Evolutionary conservation across 1,284 basidiomycete species (phyloP).

Genomic region (Butyriboletus regius): DNA sequence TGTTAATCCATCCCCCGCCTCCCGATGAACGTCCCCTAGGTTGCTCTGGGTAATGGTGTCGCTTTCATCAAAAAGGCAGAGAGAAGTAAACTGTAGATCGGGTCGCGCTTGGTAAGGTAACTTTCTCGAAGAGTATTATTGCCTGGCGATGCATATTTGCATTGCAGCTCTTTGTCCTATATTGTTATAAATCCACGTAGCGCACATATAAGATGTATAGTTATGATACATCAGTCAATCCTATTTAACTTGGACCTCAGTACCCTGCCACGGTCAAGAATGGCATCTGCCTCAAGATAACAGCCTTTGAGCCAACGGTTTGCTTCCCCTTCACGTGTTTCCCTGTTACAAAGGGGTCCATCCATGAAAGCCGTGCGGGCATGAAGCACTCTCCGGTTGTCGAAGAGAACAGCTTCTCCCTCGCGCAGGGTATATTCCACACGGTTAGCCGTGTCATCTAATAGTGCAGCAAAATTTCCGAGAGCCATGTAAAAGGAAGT

Average conservation of each 20-base stretch:
- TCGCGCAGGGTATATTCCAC: constrained; percentile 69
- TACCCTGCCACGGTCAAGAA: constrained; percentile 49
- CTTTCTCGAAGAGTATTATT: background rate
- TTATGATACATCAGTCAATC: background rate
- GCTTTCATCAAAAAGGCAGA: constrained; percentile 53
- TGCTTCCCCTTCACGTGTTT: constrained; percentile 34
- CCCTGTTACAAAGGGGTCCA: constrained; percentile 8
- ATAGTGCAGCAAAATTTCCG: constrained; percentile 51
- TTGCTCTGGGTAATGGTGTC: constrained; percentile 49
- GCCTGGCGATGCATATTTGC: background rate
- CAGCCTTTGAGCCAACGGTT: constrained; percentile 68
- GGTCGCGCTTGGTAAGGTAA: background rate
- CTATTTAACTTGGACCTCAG: constrained; percentile 22
- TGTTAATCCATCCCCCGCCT: background rate
- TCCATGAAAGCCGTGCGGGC: constrained; percentile 74
- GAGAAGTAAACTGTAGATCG: constrained; percentile 46
- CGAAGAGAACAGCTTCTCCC: constrained; percentile 86
- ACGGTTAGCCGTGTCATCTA: constrained; percentile 51
- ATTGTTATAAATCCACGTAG: background rate
- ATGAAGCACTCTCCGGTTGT: constrained; percentile 89
- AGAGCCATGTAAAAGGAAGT: constrained; percentile 62
- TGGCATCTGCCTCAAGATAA: constrained; percentile 63
- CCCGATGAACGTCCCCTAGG: constrained; percentile 26
- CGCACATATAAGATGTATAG: background rate
- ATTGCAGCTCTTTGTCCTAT: background rate